A percentile compares a stretch with the other conserved stretches of the same genome.
Conservation (phyloP, 1,284 basidiomycete genomes). For the Trichosporon sp. region DNA sequence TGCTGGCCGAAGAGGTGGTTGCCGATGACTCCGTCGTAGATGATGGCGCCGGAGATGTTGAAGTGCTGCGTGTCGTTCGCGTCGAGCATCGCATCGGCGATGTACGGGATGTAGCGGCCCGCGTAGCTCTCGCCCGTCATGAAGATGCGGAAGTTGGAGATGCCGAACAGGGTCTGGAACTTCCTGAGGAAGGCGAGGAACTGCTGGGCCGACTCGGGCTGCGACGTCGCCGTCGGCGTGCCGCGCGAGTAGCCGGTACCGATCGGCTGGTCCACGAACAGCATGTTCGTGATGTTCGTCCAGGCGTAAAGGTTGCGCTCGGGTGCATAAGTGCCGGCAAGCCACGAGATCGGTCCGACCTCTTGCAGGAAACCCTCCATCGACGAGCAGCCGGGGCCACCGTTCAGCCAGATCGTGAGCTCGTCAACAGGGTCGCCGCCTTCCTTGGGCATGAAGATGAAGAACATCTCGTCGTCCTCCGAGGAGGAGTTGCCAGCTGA, state of each 20-base stretch:
- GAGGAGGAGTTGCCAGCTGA: neutral
- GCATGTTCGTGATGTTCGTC: conserved; percentile 60
- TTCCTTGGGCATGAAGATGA: conserved; percentile 25
- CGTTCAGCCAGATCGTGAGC: conserved; percentile 31
- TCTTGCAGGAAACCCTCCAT: conserved; percentile 74
- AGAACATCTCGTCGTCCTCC: conserved; percentile 16
- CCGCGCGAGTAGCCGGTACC: conserved; percentile 77
- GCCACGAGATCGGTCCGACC: conserved; percentile 73
- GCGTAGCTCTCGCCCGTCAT: conserved; percentile 45
- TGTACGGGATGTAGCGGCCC: conserved; percentile 50
- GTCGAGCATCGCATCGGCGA: conserved; percentile 35
- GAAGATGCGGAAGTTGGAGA: conserved; percentile 31
- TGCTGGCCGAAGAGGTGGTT: conserved; percentile 57
- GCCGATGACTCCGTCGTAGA: conserved; percentile 32
- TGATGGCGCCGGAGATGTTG: conserved; percentile 27
- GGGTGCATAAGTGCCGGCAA: conserved; percentile 61
- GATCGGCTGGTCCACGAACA: conserved; percentile 63
- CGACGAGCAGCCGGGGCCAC: conserved; percentile 58
- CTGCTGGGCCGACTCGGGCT: conserved; percentile 42
- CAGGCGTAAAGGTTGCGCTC: conserved; percentile 68
- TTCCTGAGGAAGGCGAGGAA: conserved; percentile 34
- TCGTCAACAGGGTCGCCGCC: conserved; percentile 27
- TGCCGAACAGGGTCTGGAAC: conserved; percentile 22
- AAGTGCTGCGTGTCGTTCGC: conserved; percentile 27
- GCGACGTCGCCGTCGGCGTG: conserved; percentile 56